These are phyloP conservation scores for Dendrocalamus latiflorus DNA, from an alignment of 202 grass and related monocot species.

Conservation along the genomic window DNA sequence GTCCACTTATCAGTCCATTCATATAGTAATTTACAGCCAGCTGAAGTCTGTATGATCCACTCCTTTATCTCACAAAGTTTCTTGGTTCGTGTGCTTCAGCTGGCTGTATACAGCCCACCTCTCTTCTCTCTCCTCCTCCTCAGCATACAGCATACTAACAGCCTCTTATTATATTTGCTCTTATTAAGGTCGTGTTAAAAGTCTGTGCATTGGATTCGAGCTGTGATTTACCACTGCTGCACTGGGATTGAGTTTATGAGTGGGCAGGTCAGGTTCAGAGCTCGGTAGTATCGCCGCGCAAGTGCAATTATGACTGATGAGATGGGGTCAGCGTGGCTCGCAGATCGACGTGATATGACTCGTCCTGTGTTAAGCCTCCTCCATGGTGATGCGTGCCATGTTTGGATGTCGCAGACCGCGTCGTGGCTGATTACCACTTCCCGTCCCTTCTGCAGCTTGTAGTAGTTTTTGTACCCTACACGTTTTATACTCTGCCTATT, in stretches of 20 bases:
- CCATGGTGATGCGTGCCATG: conserved; percentile 27
- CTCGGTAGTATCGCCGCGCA: neutral
- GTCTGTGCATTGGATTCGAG: conserved; percentile 24
- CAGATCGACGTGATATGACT: conserved; percentile 28
- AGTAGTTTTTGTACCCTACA: neutral
- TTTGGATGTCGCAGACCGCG: neutral
- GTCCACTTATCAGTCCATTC: too few relatives aligned
- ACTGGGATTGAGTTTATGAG: neutral
- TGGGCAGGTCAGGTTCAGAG: neutral
- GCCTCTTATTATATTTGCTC: too few relatives aligned
- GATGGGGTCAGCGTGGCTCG: neutral
- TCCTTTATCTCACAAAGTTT: too few relatives aligned
- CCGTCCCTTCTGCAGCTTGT: neutral
- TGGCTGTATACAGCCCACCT: too few relatives aligned
- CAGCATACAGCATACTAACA: too few relatives aligned
- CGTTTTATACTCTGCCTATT: too few relatives aligned
- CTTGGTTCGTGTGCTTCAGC: too few relatives aligned
- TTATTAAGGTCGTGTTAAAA: neutral
- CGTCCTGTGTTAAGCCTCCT: neutral
- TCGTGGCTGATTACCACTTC: neutral
- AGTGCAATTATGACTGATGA: neutral
- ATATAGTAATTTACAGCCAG: too few relatives aligned
- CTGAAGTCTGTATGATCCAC: too few relatives aligned
- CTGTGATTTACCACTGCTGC: neutral
- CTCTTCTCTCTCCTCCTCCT: too few relatives aligned